phyloP scores from a whole-genome alignment of 352 stramenopile genomes.

The Pythium insidiosum region DNA sequence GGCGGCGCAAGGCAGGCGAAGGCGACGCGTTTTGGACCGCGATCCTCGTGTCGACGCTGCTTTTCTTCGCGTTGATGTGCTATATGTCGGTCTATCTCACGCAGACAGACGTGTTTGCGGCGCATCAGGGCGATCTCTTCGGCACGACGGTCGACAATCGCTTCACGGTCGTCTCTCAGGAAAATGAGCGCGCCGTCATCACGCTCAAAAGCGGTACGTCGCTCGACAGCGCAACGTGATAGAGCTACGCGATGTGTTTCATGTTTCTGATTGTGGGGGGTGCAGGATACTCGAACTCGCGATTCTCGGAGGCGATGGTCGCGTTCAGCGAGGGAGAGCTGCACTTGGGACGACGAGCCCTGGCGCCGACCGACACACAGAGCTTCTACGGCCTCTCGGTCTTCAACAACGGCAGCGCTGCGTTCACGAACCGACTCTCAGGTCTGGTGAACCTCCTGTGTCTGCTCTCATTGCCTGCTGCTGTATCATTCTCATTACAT shows the following conservation, averaged over 20 bases:
- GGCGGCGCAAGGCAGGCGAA: constrained; percentile 35
- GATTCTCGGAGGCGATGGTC: constrained; percentile 64
- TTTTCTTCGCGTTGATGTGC: constrained; percentile 62
- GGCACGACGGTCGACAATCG: constrained; percentile 74
- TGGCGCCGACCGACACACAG: constrained; percentile 38
- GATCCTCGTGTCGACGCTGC: constrained; percentile 53
- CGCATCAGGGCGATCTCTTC: constrained; percentile 74
- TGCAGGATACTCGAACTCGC: constrained; percentile 63
- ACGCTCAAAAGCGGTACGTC: constrained; percentile 72
- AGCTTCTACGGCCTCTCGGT: constrained; percentile 66
- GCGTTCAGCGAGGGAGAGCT: constrained; percentile 55
- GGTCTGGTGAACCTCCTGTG: constrained; percentile 19
- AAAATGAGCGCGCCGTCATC: constrained; percentile 55
- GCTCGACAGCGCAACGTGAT: no score
- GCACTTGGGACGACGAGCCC: constrained; percentile 42
- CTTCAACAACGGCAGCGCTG: constrained; percentile 52
- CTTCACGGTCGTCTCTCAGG: constrained; percentile 69
- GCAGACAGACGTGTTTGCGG: constrained; percentile 78
- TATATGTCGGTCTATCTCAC: constrained; percentile 58
- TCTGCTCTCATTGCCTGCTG: not conserved
- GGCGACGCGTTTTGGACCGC: constrained; percentile 66
- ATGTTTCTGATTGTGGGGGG: not conserved
- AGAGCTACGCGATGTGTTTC: no score
- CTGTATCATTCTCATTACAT: no score
- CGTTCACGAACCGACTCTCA: constrained; percentile 57